These are phyloP conservation scores for Lachancea fermentati DNA, from an alignment of 805 yeast genomes.

Conservation along the genomic window DNA sequence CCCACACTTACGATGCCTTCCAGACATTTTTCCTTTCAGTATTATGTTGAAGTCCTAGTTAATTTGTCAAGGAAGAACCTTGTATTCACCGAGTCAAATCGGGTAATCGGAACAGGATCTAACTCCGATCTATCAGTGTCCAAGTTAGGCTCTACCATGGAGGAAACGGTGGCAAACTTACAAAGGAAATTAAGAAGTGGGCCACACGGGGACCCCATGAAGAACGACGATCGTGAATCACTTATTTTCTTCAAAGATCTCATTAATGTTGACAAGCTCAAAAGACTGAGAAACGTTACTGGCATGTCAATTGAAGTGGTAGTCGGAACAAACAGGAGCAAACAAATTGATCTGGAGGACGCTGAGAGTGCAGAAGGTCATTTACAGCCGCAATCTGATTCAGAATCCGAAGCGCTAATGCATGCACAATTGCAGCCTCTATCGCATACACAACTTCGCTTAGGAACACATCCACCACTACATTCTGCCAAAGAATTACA, in stretches of 20 bases:
- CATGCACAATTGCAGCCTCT: too few species aligned
- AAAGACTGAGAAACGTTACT: conserved; percentile 68
- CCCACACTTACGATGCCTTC: conserved; percentile 70
- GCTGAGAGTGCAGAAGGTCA: neutral
- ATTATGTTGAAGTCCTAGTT: conserved; percentile 77
- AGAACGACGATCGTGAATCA: conserved; percentile 23
- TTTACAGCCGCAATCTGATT: conserved; percentile 4
- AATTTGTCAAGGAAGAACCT: conserved; percentile 62
- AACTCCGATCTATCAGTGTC: conserved; percentile 4
- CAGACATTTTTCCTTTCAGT: conserved; percentile 66
- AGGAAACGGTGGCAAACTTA: conserved; percentile 5
- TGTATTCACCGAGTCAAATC: conserved; percentile 31
- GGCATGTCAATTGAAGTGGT: conserved; percentile 77
- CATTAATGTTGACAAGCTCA: conserved; percentile 75
- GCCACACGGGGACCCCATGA: conserved; percentile 1
- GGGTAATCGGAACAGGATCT: conserved; percentile 17
- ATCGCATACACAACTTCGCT: too few species aligned
- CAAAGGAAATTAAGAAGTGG: conserved; percentile 3
- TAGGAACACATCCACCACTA: too few species aligned
- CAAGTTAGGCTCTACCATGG: conserved; percentile 3
- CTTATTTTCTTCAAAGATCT: conserved; percentile 34
- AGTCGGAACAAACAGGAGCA: conserved; percentile 56
- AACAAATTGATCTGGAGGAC: neutral
- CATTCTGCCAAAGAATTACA: too few species aligned
- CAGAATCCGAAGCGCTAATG: too few species aligned